Evolutionary conservation across 192 early-diverging fungal genomes (phyloP), one percentile per base, ranked within the genome.

Genomic region (Ambispora gerdemannii): DNA sequence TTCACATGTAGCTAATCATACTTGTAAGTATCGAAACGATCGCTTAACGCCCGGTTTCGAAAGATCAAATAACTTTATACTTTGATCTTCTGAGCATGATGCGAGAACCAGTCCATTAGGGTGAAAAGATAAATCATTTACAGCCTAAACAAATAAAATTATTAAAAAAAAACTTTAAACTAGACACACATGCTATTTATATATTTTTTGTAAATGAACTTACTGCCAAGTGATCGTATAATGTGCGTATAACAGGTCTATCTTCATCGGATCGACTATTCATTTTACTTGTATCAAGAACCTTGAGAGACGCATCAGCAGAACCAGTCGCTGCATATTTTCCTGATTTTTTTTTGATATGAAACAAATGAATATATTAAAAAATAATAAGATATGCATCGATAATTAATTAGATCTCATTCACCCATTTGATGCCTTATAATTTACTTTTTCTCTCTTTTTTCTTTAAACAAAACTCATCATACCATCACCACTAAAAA

Each of bases 51-150:
- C 87, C 2, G 90, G 83, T 64, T 87, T 91, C 36, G 87, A 88
- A 58, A 98, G 79, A 77, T 96, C 95, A 74, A 92, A 98, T 47
- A 98, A 81, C 78, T 94, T 95, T 68, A 96, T 90, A 60, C 84
- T 88, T 50, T 80, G 84, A 72, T 98, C 96, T 33, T 90, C 88
- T 2, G 91, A 86, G 75, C 93, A 93, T 47, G 88, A 89, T 11
- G 93, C 96, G 31, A 98, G 81, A 11, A 94, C 92, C 24, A 90
- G 80, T 13, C 95, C 95, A 71, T 95, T 94, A 2, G 96, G 96
- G 75, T 98, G 95, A 75, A 95, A 96, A 33, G 85, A 85, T 7
- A 94, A 76, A 63, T 93, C 94, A 19, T 91, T 96, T 20, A 96
- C 87, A 25, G 87, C 78, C 72, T 80, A 67, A 30, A 22, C 34